Evolutionary conservation across 2,329 filamentous ascomycete genomes (phyloP), one percentile per base, ranked within the genome.

Genomic region (Colletotrichum sojae): DNA sequence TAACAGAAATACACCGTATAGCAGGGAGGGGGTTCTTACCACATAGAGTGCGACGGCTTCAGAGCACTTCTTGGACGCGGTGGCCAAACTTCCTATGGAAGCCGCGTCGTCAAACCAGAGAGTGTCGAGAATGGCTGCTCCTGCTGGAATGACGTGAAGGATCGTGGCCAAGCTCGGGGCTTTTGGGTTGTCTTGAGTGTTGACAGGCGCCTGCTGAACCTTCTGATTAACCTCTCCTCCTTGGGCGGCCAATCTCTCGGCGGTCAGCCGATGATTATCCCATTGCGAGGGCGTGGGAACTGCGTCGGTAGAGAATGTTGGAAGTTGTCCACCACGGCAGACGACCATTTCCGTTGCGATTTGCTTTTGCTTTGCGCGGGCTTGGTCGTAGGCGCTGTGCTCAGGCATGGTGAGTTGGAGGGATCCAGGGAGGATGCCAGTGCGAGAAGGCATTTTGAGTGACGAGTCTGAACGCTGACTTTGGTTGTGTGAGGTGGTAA

Each of bases 1-100:
- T 20, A n/a, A 20, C 12, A 46, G 6, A 20, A 46, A 25, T 13
- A 16, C 3, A 31, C 10, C 9, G 3, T 6, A 31, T 16, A n/a
- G 13, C 3, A 43, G 39, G 25, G 25, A 39, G 15, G 13, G 16
- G 6, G 16, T 13, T 16, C 55, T 27, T 46, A 67, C 67, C n/a
- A 61, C n/a, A 15, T 52, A 51, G 22, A 49, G 27, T 8, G 31
- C 43, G n/a, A 61, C 62, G 12, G 49, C 48, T 10, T 61, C 55
- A 5, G 10, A 45, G 43, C 54, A 60, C n/a, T 20, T 25, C 55
- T 48, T 69, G 3, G 67, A 69, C n/a, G 62, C 18, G 3, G 49
- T 27, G 9, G 62, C 67, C 20, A 69, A n/a, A 3, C 40, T 22
- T 10, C 62, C 62, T 4, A 69, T 40, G 15, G 55, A 25, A 12